These are phyloP conservation scores for Castanea mollissima DNA, from an alignment of 306 rosid genomes.

Conservation along the genomic window DNA sequence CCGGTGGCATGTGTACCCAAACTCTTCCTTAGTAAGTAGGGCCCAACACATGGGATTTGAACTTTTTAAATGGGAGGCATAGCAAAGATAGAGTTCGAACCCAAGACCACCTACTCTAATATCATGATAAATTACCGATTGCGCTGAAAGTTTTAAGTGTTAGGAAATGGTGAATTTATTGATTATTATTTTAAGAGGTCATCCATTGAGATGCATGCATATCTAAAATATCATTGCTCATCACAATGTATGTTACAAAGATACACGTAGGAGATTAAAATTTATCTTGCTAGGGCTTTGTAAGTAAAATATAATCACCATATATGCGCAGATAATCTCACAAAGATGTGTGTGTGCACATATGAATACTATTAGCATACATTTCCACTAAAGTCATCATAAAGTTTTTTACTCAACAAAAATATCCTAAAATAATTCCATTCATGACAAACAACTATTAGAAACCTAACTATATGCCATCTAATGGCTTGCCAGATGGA, in stretches of 20 bases:
- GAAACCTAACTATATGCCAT: not conserved
- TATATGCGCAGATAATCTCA: not conserved
- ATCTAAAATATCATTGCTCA: not conserved
- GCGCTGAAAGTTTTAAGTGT: too few relatives aligned
- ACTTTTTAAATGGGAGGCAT: too few relatives aligned
- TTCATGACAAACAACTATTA: not conserved
- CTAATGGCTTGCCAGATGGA: not conserved
- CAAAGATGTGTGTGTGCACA: not conserved
- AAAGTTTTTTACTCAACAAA: not conserved
- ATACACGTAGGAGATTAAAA: not conserved
- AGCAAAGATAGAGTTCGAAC: too few relatives aligned
- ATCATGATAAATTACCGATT: too few relatives aligned
- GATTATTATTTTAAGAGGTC: not conserved
- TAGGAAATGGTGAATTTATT: too few relatives aligned
- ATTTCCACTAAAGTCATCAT: too few relatives aligned
- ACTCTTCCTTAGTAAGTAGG: too few relatives aligned
- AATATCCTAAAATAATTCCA: not conserved
- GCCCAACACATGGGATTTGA: too few relatives aligned
- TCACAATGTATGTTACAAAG: not conserved
- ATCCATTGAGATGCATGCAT: not conserved
- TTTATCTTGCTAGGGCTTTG: not conserved
- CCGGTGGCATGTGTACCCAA: too few relatives aligned
- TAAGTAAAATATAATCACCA: not conserved
- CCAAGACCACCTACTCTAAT: too few relatives aligned
- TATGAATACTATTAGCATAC: not conserved